Percentiles rank a stretch among this genome's conserved stretches.
phyloP scores from a whole-genome alignment of 495 filamentous ascomycete species.

The Neurospora sublineolata region DNA sequence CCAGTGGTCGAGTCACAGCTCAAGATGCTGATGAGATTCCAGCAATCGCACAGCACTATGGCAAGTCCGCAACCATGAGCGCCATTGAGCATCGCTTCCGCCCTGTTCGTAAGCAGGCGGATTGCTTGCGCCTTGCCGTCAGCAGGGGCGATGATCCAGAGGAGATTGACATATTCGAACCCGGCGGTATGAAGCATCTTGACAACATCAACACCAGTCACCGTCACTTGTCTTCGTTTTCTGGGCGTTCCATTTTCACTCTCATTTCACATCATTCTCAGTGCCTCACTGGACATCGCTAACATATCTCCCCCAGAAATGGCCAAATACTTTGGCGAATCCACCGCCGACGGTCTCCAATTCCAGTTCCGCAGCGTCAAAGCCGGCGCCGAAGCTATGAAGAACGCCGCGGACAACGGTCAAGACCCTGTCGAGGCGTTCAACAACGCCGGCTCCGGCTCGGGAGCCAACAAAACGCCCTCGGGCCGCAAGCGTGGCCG shows the following conservation, averaged over 20 bases:
- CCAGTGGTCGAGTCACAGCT: slow-evolving; percentile 1
- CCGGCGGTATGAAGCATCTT: slow-evolving; percentile 4
- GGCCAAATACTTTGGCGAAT: slow-evolving; percentile 31
- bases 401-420: slow-evolving; percentile 19
- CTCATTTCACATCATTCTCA: not conserved
- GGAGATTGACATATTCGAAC: slow-evolving; percentile 4
- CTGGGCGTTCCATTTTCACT: not conserved
- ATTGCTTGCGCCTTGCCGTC: slow-evolving; percentile 37
- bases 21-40: slow-evolving; percentile 3
- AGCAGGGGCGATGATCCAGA: slow-evolving; percentile 27
- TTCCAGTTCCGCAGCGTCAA: slow-evolving; percentile 40
- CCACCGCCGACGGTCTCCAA: slow-evolving; percentile 29
- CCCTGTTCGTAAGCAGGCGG: slow-evolving; percentile 23
- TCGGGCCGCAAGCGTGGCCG: slow-evolving; percentile 1
- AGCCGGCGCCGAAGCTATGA: slow-evolving; percentile 25
- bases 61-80: slow-evolving; percentile 19
- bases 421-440: slow-evolving; percentile 18
- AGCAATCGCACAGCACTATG: slow-evolving; percentile 24
- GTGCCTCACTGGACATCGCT: not conserved
- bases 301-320: slow-evolving; percentile 22
- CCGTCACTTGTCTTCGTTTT: not conserved
- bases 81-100: slow-evolving; percentile 37
- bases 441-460: not conserved
- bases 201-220: not conserved
- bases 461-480: not conserved